A percentile compares a stretch with the other conserved stretches of the same genome.
Conservation (phyloP, 2,329 filamentous ascomycete species). For the Alternaria sp. region DNA sequence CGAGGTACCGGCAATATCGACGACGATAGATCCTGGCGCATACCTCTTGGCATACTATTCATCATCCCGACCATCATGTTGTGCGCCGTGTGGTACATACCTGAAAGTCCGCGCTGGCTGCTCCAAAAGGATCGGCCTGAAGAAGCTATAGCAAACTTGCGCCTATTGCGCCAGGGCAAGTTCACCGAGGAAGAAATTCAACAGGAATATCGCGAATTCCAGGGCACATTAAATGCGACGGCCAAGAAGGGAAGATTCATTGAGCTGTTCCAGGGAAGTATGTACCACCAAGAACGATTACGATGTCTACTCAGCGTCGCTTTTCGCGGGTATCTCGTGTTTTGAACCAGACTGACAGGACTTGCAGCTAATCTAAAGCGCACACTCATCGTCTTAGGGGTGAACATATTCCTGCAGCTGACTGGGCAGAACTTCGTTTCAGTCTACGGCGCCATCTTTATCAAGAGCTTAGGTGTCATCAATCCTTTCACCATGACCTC, state of each 20-base stretch:
- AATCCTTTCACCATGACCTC: no score
- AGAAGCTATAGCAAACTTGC: constrained; percentile 48
- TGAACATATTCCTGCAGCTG: neutral
- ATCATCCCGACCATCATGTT: constrained; percentile 11
- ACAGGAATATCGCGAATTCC: neutral
- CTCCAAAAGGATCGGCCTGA: constrained; percentile 42
- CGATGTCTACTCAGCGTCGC: neutral
- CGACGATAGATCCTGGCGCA: constrained; percentile 9
- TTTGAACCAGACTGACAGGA: neutral
- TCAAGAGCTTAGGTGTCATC: neutral
- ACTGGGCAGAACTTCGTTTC: neutral
- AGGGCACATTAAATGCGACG: neutral
- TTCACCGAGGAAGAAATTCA: constrained; percentile 6
- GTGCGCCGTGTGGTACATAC: constrained; percentile 38
- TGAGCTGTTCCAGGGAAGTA: neutral
- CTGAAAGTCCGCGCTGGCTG: constrained; percentile 27
- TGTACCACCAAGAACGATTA: neutral
- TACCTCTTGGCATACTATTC: constrained; percentile 14
- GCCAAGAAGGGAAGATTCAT: neutral
- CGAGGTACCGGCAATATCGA: constrained; percentile 8
- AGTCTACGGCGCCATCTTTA: neutral
- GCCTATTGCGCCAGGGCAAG: constrained; percentile 11
- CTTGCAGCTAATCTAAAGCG: neutral
- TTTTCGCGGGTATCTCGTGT: neutral
- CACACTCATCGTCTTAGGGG: neutral